Base-by-base conservation (phyloP, 768 basidiomycete genomes). In the Panaeolus papilionaceus region DNA sequence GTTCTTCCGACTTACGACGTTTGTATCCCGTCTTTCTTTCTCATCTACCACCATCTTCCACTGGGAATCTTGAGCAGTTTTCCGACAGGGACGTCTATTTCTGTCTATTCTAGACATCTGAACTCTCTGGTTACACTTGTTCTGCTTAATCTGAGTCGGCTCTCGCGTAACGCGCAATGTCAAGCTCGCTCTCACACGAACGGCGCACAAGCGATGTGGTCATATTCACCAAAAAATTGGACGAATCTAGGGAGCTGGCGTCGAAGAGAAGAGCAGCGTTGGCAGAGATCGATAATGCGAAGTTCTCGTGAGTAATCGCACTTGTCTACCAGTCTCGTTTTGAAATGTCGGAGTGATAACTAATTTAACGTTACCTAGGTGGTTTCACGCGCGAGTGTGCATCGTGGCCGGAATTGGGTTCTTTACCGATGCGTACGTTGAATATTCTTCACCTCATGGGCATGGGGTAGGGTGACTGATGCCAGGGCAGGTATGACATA, bases 341-440 rank as follows among this genome's bases (percentile, higher is more conserved):
- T 33, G 5, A 33, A 1, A 3, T 33, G 33, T 33, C 5, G 33
- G 33, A 33, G 33, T 33, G 33, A 33, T 33, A 33, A 33, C 33
- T 5, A 33, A 33, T 33, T 33, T 5, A 5, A 33, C 33, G 5
- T 23, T 23, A 23, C 5, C 33, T 5, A 33, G 91, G 12, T 92
- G 90, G 89, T 95, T 94, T 81, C 94, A 96, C 72, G 88, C 90
- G 64, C 94, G 93, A 78, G 84, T 89, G 67, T 88, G 86, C 71
- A 70, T 87, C 66, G 85, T 86, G 47, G 80, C 92, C 1, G 93
- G 94, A 70, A 91, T 91, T 8, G 95, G 94, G 23, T 96, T 96
- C 85, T 96, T 95, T 83, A 94, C 95, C 58, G 94, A 93, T 79
- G 88, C 90, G 86, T 89, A 70, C 5, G 45, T 20, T 47, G 45